A percentile compares a stretch with the other conserved stretches of the same genome.
Conservation (phyloP, 495 filamentous ascomycete genomes). For the Pseudomonodictys pantanalensis region DNA sequence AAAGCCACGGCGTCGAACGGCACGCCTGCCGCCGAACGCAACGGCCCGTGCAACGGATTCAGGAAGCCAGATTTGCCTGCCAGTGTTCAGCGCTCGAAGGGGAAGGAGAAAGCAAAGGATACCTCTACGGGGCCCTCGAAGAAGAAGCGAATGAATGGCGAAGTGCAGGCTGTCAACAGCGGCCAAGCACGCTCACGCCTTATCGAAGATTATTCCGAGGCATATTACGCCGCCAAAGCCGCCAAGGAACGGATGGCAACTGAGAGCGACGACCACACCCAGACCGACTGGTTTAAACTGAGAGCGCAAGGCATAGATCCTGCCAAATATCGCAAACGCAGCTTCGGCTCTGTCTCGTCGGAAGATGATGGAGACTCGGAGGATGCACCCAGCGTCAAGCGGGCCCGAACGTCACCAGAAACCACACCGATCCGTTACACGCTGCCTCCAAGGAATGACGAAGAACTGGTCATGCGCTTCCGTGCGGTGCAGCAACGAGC, state of each 20-base stretch:
- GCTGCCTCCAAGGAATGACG: constrained; percentile 29
- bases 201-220: constrained; percentile 7
- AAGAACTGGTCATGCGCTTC: constrained; percentile 37
- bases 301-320: constrained; percentile 45
- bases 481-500: constrained; percentile 13
- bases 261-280: too few species aligned
- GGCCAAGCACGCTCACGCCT: neutral
- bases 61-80: constrained; percentile 8
- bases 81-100: neutral
- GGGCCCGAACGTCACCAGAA: neutral
- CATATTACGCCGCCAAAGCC: constrained; percentile 23
- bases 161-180: too few species aligned
- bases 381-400: constrained; percentile 9
- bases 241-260: constrained; percentile 38
- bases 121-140: neutral
- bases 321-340: constrained; percentile 22
- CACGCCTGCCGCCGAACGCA: too few species aligned
- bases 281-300: constrained; percentile 47
- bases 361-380: constrained; percentile 1
- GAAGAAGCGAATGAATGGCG: too few species aligned
- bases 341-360: neutral
- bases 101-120: neutral
- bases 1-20: neutral
- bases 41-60: too few species aligned
- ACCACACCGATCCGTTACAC: neutral